Evolutionary conservation across 495 filamentous ascomycete genomes (phyloP).

Genomic region (Penicillium argentinense): DNA sequence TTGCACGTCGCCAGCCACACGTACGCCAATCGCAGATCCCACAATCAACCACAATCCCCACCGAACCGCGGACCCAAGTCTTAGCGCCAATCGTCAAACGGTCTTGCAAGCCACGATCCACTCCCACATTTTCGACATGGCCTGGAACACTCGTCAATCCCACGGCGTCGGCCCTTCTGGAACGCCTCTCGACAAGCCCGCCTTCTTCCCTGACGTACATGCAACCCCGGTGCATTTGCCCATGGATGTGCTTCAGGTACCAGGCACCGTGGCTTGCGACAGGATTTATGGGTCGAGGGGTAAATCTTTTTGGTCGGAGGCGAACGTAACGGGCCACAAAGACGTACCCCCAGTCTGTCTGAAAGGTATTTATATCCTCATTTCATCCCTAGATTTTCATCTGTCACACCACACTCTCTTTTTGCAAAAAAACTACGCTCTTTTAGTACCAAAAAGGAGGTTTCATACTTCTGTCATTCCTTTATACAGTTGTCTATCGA

Average conservation of each 20-base stretch:
- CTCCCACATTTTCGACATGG: neutral
- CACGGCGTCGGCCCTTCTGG: constrained; percentile 22
- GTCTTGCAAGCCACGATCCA: neutral
- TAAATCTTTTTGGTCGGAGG: constrained; percentile 5
- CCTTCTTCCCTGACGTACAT: constrained; percentile 11
- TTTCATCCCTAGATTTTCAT: neutral
- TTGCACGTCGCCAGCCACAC: neutral
- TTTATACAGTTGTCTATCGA: constrained; percentile 13
- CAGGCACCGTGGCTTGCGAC: constrained; percentile 17
- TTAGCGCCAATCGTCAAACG: constrained; percentile 7
- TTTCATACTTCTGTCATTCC: constrained; percentile 23
- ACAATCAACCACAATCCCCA: neutral
- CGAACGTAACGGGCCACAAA: constrained; percentile 14
- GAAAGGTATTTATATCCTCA: constrained; percentile 21
- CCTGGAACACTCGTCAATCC: constrained; percentile 15
- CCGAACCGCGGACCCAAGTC: neutral
- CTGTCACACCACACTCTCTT: constrained; percentile 18
- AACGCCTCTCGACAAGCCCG: constrained; percentile 6
- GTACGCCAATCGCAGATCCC: neutral
- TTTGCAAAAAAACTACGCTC: constrained; percentile 15
- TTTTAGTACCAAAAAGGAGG: constrained; percentile 17
- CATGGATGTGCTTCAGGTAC: constrained; percentile 20
- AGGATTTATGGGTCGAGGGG: constrained; percentile 5
- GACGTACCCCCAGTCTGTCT: constrained; percentile 8
- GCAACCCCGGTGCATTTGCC: constrained; percentile 4